These are phyloP conservation scores for Eragrostis tef DNA, from an alignment of 202 grass and related monocot genomes.

Conservation along the genomic window DNA sequence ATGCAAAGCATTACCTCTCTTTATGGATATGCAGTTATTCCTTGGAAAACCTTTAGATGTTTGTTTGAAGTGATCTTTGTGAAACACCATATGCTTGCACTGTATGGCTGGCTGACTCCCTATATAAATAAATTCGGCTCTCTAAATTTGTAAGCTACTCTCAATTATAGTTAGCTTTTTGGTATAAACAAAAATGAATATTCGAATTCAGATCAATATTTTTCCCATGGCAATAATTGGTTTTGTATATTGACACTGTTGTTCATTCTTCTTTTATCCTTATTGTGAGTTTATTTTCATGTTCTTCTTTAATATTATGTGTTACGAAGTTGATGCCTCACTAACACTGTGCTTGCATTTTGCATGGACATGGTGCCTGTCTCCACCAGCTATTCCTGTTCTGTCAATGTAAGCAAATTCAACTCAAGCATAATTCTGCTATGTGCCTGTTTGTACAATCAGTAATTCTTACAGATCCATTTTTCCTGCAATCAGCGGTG, in stretches of 20 bases:
- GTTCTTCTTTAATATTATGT: neutral
- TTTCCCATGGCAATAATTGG: neutral
- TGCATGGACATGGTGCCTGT: conserved; percentile 58
- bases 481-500: neutral
- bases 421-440: conserved; percentile 34
- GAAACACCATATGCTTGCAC: neutral
- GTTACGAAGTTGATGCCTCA: conserved; percentile 28
- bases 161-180: neutral
- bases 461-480: neutral
- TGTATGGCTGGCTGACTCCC: neutral
- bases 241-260: neutral
- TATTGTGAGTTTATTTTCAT: conserved; percentile 13
- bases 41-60: neutral
- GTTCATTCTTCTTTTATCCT: neutral
- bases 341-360: conserved; percentile 51
- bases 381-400: conserved; percentile 92
- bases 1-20: neutral
- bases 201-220: neutral
- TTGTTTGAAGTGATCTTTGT: neutral
- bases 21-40: conserved; percentile 14
- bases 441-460: neutral
- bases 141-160: neutral
- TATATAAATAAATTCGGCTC: neutral
- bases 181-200: conserved; percentile 2
- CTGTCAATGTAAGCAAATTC: conserved; percentile 87